phyloP scores from a whole-genome alignment of 2,329 filamentous ascomycete species.

The Pyricularia pennisetigena region DNA sequence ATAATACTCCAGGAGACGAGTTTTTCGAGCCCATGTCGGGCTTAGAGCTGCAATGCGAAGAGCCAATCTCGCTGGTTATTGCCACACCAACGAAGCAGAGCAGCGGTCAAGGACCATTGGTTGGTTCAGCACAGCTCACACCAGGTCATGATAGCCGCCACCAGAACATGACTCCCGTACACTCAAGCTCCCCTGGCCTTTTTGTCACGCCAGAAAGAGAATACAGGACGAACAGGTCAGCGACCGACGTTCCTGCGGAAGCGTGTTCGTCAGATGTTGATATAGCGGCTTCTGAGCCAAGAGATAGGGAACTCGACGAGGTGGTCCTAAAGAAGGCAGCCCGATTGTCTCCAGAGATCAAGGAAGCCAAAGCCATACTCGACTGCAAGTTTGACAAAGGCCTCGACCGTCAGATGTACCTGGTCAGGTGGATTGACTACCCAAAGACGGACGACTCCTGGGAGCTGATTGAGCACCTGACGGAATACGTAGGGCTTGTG shows the following conservation, averaged over 20 bases:
- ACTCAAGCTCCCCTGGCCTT: not conserved
- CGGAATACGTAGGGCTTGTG: not conserved
- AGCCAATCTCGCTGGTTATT: not conserved
- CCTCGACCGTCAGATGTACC: not conserved
- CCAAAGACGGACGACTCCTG: not conserved
- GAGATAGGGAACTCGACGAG: not conserved
- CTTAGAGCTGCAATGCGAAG: not conserved
- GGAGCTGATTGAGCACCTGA: not conserved
- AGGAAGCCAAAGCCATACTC: not conserved
- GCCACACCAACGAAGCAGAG: not conserved
- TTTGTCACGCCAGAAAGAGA: not conserved
- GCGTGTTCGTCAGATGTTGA: not conserved
- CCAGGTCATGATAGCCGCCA: not conserved
- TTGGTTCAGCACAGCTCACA: not conserved
- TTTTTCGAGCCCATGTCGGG: not conserved
- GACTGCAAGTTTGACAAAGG: not conserved
- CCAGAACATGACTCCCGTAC: not conserved
- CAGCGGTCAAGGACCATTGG: not conserved
- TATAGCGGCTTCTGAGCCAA: not conserved
- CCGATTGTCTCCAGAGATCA: not conserved
- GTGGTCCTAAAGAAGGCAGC: not conserved
- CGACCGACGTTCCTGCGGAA: not conserved
- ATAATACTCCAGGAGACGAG: not conserved
- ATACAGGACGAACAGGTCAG: not conserved
- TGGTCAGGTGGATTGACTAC: not conserved